These are phyloP conservation scores for Arabidopsis hybrid DNA, from an alignment of 441 rosid genomes.

Conservation along the genomic window DNA sequence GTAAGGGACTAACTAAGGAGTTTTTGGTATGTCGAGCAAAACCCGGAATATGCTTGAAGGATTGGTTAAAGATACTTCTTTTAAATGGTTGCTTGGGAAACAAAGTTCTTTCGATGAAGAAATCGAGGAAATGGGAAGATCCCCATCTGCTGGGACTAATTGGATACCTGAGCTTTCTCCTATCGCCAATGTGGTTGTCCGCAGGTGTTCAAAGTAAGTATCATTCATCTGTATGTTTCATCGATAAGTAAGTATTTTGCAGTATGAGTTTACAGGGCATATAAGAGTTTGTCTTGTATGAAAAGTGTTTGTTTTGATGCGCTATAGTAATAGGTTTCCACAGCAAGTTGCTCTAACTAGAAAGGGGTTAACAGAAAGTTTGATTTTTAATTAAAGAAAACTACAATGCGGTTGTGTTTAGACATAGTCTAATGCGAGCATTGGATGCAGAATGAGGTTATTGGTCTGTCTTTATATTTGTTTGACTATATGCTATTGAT, in stretches of 20 bases:
- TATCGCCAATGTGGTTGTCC: conserved; percentile 76
- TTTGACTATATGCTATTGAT: conserved; percentile 29
- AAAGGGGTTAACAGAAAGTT: not conserved
- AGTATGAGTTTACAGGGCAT: not conserved
- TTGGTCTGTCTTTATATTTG: not conserved
- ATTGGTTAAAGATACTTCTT: conserved; percentile 79
- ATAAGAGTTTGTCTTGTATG: conserved; percentile 1
- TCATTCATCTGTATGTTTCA: conserved; percentile 1
- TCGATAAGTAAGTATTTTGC: not conserved
- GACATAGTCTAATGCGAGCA: not conserved
- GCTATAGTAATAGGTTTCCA: conserved; percentile 5
- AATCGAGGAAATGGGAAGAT: conserved; percentile 80
- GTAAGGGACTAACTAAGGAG: not conserved
- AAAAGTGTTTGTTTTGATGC: not conserved
- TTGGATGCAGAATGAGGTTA: conserved; percentile 34
- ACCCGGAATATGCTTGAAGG: conserved; percentile 76
- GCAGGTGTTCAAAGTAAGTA: conserved; percentile 94
- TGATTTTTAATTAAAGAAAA: not conserved
- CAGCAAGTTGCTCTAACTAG: not conserved
- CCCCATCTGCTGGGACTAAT: conserved; percentile 69
- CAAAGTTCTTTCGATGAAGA: conserved; percentile 70
- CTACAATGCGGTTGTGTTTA: not conserved
- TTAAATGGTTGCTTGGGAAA: conserved; percentile 83
- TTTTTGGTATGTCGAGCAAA: conserved; percentile 57
- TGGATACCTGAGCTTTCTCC: conserved; percentile 93